Conservation (phyloP, 306 rosid species). For the Adenanthera pavonina region DNA sequence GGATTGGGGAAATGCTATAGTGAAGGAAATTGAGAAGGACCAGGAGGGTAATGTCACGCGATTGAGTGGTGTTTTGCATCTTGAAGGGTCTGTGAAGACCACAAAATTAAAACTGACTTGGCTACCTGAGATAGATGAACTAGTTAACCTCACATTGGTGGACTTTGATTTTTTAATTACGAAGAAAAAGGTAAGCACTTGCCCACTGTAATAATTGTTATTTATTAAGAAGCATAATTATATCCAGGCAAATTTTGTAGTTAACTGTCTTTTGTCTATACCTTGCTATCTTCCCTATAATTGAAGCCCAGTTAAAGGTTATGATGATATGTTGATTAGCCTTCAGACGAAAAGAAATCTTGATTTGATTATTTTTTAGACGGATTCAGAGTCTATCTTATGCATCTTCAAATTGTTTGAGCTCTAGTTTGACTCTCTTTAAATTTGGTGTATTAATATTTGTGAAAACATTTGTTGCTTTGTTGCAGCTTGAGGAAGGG, state of each 20-base stretch:
- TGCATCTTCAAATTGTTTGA: neutral
- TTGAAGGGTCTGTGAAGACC: slow-evolving; percentile 90
- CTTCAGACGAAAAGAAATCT: neutral
- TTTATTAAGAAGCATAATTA: neutral
- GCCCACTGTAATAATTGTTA: slow-evolving; percentile 12
- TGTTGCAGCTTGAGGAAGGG: slow-evolving; percentile 87
- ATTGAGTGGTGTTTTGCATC: slow-evolving; percentile 82
- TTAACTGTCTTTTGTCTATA: slow-evolving; percentile 12
- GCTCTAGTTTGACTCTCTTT: slow-evolving; percentile 14
- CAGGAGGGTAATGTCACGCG: slow-evolving; percentile 68
- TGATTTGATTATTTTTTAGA: neutral
- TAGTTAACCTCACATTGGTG: slow-evolving; percentile 70
- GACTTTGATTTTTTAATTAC: slow-evolving; percentile 90
- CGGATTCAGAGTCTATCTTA: neutral
- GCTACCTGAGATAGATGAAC: slow-evolving; percentile 82
- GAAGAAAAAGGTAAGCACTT: slow-evolving; percentile 81
- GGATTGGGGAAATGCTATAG: slow-evolving; percentile 98
- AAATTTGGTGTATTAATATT: neutral
- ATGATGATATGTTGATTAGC: neutral
- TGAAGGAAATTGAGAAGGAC: slow-evolving; percentile 72
- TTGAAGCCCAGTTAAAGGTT: slow-evolving; percentile 18
- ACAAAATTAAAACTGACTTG: slow-evolving; percentile 93
- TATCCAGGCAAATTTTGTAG: slow-evolving; percentile 19
- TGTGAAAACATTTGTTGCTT: slow-evolving; percentile 14
- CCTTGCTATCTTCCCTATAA: slow-evolving; percentile 11